Evolutionary conservation across 2,329 filamentous ascomycete genomes (phyloP), one percentile per base, ranked within the genome.

Genomic region (Aspergillus pseudotamarii): DNA sequence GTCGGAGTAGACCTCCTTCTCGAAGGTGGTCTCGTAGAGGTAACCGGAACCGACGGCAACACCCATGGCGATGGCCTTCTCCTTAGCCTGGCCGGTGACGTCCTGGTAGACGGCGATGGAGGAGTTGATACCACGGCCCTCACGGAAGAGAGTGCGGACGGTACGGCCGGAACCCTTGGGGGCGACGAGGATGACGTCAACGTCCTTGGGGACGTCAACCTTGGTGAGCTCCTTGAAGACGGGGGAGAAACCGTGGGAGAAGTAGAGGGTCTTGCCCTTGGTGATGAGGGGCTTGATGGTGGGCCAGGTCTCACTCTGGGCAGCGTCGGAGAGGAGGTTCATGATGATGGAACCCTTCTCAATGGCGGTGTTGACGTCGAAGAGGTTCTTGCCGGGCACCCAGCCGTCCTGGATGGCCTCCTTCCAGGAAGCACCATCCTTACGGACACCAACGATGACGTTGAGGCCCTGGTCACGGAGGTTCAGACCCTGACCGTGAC

Each of bases 221-320:
- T 97, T 96, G 88, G 95, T 99, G 80, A 95, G 90, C 82, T 97
- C 91, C 88, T 97, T 97, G 92, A 99, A 99, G 83, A 99, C 94
- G 80, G 95, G 95, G 68, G 95, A 98, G 92, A 99, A 99, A 79
- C 95, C 95, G 89, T 99, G 95, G 74, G 95, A 98, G 89, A 99
- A 99, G 91, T 99, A 99, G 74, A 99, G 92, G 66, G 95, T 99
- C 94, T 99, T 99, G 86, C 93, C 95, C 92, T 98, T 94, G 83
- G 91, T 94, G 78, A 99, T 86, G 85, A 96, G 92, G 78, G 95
- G 95, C 91, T 97, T 98, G 84, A 99, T 95, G 75, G 89, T 86
- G 77, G 95, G 94, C 95, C 95, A 99, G 69, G 95, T 99, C 91
- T 98, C 95, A 77, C 89, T 93, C 89, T 99, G 95, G 74, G 95